phyloP scores from a whole-genome alignment of 2,329 filamentous ascomycete genomes.

The Alternaria sp. region DNA sequence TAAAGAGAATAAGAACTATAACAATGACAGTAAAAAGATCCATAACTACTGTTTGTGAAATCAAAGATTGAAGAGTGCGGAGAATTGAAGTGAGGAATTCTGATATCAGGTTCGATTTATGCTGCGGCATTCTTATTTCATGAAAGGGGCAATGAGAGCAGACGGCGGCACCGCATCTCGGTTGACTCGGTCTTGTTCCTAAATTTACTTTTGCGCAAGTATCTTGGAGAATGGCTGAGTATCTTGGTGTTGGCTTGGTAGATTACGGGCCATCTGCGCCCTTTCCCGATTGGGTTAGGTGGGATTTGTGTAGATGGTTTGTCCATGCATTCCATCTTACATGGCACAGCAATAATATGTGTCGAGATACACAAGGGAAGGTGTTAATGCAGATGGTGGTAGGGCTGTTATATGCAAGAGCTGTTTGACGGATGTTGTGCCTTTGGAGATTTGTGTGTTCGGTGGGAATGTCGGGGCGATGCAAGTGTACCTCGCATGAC shows the following conservation, averaged over 20 bases:
- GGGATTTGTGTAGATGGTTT: background rate
- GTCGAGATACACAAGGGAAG: too few species aligned
- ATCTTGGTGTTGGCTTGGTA: background rate
- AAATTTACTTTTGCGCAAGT: background rate
- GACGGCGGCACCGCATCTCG: background rate
- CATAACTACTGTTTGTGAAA: too few species aligned
- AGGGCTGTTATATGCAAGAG: too few species aligned
- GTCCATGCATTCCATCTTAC: background rate
- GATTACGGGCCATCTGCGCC: background rate
- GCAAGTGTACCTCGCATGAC: background rate
- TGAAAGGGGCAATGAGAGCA: background rate
- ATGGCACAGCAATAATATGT: too few species aligned
- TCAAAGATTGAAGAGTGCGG: too few species aligned
- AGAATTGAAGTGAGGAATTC: too few species aligned
- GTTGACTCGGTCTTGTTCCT: background rate
- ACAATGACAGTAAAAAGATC: fast-evolving
- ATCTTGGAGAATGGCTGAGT: background rate
- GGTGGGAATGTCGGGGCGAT: background rate
- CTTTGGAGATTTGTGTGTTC: background rate
- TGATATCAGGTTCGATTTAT: background rate
- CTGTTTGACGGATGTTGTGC: background rate
- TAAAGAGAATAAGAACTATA: fast-evolving
- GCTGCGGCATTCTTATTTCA: background rate
- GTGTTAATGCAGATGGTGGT: background rate
- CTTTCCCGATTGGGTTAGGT: background rate